These are phyloP conservation scores for Vitis hybrid DNA, from an alignment of 177 flowering plant species.

Conservation along the genomic window DNA sequence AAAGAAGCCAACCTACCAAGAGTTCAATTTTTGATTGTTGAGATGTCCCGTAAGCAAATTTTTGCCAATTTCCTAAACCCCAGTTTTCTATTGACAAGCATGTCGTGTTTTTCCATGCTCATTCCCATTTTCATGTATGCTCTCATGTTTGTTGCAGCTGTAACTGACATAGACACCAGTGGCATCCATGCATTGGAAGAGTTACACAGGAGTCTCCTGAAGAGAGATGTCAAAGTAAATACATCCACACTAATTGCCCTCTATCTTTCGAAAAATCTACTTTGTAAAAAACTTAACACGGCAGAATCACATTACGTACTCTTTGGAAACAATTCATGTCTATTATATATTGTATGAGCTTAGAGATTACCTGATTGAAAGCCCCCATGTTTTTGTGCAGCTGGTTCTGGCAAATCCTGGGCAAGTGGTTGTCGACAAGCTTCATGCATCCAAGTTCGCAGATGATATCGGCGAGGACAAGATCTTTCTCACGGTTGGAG, in stretches of 20 bases:
- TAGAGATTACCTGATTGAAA: neutral
- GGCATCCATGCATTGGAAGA: conserved; percentile 93
- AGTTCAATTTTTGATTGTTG: conserved; percentile 72
- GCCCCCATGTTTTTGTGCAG: conserved; percentile 35
- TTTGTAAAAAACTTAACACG: no score
- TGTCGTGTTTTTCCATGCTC: neutral
- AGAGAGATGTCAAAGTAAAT: conserved; percentile 74
- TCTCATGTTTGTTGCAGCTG: conserved; percentile 54
- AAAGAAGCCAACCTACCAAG: conserved; percentile 36
- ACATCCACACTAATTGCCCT: neutral
- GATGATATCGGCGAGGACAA: conserved; percentile 60
- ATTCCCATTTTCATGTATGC: neutral
- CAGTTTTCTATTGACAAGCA: neutral
- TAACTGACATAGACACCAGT: conserved; percentile 94
- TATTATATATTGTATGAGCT: no score
- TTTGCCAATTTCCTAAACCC: neutral
- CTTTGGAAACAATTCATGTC: no score
- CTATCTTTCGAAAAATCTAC: no score
- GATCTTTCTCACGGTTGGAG: conserved; percentile 82
- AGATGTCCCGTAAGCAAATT: conserved; percentile 84
- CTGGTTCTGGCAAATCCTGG: conserved; percentile 90
- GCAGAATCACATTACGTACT: no score
- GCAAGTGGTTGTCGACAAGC: conserved; percentile 74
- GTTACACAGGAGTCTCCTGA: conserved; percentile 58
- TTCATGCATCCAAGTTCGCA: conserved; percentile 58